Conservation (phyloP, 2,329 filamentous ascomycete species). For the Xylariaceae sp. region DNA sequence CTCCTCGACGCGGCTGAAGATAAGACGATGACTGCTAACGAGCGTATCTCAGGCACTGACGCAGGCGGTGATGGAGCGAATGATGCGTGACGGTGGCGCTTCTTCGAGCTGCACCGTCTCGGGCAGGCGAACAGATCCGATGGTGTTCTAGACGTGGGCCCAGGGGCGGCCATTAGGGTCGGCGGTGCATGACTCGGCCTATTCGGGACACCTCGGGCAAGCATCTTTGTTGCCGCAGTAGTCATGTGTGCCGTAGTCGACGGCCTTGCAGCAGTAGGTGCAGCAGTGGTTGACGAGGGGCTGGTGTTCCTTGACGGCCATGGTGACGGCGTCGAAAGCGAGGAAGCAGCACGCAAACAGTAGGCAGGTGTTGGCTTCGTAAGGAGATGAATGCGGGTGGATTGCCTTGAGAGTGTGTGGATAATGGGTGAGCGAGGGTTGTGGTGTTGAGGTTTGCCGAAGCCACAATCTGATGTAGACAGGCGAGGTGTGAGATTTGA, state of each 20-base stretch:
- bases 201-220: constrained; percentile 36
- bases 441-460: too few species aligned
- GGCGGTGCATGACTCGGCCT: constrained; percentile 10
- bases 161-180: constrained; percentile 13
- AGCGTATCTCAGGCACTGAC: not conserved
- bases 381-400: too few species aligned
- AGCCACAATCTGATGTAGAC: too few species aligned
- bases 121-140: constrained; percentile 7
- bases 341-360: too few species aligned
- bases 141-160: constrained; percentile 20
- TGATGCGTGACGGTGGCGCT: constrained; percentile 5
- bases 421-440: too few species aligned
- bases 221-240: constrained; percentile 34
- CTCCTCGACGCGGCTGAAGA: too few species aligned
- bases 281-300: constrained; percentile 43
- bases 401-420: too few species aligned
- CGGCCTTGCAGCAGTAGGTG: constrained; percentile 43
- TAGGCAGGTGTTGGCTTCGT: too few species aligned
- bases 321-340: constrained; percentile 20
- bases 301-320: constrained; percentile 35
- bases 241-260: constrained; percentile 43
- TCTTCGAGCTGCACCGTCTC: constrained; percentile 8
- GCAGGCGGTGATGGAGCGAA: constrained; percentile 4
- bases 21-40: not conserved
- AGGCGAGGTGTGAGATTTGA: too few species aligned